Evolutionary conservation across 768 basidiomycete genomes (phyloP).

Genomic region (Rhodotorula toruloides): DNA sequence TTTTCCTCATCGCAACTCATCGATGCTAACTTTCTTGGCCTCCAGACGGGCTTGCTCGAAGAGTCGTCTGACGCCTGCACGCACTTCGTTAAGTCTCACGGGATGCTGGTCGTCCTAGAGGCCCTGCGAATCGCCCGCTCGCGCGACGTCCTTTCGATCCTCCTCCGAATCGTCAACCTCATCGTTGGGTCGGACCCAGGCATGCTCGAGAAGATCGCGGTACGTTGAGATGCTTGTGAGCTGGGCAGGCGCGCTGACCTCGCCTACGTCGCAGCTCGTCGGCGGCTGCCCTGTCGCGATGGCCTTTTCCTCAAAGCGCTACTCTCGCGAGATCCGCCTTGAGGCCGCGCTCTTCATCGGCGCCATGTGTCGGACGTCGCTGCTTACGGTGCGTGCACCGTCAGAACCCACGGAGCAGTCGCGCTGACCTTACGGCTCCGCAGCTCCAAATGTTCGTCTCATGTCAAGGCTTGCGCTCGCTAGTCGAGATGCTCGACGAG

Average conservation of each 20-base stretch:
- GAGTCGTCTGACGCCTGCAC: slow-evolving; percentile 78
- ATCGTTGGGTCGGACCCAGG: slow-evolving; percentile 64
- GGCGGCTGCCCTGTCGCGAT: slow-evolving; percentile 93
- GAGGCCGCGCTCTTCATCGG: slow-evolving; percentile 94
- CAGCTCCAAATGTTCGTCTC: slow-evolving; percentile 94
- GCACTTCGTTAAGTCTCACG: slow-evolving; percentile 86
- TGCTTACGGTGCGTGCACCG: slow-evolving; percentile 56
- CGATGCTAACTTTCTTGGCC: neutral
- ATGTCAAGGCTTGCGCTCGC: slow-evolving; percentile 86
- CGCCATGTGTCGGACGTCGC: slow-evolving; percentile 83
- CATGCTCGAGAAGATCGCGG: slow-evolving; percentile 88
- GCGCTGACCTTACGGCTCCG: too few species aligned
- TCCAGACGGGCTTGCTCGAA: slow-evolving; percentile 65
- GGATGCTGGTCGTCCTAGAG: slow-evolving; percentile 89
- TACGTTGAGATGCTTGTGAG: too few species aligned
- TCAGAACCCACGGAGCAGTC: too few species aligned
- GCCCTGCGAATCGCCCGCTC: slow-evolving; percentile 82
- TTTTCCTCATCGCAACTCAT: neutral
- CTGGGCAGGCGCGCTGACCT: too few species aligned
- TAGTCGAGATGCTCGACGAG: slow-evolving; percentile 94
- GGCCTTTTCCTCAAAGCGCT: slow-evolving; percentile 91
- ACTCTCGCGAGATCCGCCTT: slow-evolving; percentile 84
- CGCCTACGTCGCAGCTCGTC: slow-evolving; percentile 40
- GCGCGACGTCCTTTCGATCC: slow-evolving; percentile 74
- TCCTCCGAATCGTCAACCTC: slow-evolving; percentile 82